A percentile compares a stretch with the other conserved stretches of the same genome.
Evolutionary conservation across 352 stramenopile species (phyloP).

Genomic region (Pythium pectinolyticum): DNA sequence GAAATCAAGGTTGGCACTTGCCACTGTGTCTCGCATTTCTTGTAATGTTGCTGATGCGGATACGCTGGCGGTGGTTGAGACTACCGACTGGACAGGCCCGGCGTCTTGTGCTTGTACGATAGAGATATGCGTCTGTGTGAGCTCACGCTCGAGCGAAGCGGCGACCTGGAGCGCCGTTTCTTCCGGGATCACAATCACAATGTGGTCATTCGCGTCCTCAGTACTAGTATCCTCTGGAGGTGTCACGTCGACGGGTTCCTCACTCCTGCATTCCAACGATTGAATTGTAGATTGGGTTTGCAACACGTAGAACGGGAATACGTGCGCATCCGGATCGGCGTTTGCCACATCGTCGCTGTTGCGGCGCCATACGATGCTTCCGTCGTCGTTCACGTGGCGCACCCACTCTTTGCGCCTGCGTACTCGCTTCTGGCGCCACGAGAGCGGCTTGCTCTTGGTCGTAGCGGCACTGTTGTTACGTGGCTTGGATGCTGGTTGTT

Average conservation of each 20-base stretch:
- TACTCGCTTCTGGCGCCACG: slow-evolving; percentile 20
- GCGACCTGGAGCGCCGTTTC: slow-evolving; percentile 12
- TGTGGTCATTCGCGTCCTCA: background rate
- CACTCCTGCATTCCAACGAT: background rate
- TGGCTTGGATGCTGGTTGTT: slow-evolving; percentile 6
- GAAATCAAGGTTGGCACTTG: slow-evolving; percentile 22
- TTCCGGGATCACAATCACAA: slow-evolving; percentile 23
- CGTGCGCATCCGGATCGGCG: background rate
- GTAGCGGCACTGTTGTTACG: background rate
- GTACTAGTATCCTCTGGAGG: background rate
- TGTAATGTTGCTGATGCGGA: background rate
- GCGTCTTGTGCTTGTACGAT: background rate
- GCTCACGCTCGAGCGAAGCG: slow-evolving; percentile 11
- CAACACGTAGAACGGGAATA: slow-evolving; percentile 12
- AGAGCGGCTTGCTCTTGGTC: slow-evolving; percentile 8
- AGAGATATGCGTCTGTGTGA: background rate
- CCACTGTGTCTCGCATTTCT: slow-evolving; percentile 22
- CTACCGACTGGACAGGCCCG: slow-evolving; percentile 2
- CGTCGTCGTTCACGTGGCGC: slow-evolving; percentile 6
- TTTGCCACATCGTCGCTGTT: background rate
- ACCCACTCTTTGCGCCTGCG: slow-evolving; percentile 22
- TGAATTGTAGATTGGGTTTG: background rate
- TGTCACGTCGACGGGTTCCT: background rate
- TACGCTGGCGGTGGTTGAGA: background rate
- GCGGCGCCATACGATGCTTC: slow-evolving; percentile 14